phyloP scores from a whole-genome alignment of 306 rosid species.

The Dalbergia cochinchinensis region DNA sequence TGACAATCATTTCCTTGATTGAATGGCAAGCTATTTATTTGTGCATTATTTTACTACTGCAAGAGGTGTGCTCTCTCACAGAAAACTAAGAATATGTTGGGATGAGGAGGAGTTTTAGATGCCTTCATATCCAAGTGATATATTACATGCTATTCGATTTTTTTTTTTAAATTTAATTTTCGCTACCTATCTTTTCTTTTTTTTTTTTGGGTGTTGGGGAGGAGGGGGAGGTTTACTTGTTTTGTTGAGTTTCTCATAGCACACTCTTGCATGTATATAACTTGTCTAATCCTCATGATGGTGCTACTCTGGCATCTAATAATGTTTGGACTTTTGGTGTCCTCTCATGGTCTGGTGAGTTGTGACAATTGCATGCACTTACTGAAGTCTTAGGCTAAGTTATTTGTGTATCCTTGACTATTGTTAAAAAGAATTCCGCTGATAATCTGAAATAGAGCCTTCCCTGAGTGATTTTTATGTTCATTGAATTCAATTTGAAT shows the following conservation, averaged over 20 bases:
- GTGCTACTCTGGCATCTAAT: slow-evolving; percentile 10
- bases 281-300: slow-evolving; percentile 17
- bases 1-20: not conserved
- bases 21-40: not conserved
- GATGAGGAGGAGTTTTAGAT: not conserved
- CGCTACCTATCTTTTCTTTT: not conserved
- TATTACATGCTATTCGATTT: slow-evolving; percentile 3
- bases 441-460: not conserved
- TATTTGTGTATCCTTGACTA: slow-evolving; percentile 10
- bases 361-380: not conserved
- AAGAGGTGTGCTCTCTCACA: not conserved
- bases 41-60: not conserved
- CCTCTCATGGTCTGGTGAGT: not conserved
- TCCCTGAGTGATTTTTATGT: slow-evolving; percentile 22
- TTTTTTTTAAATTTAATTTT: not conserved
- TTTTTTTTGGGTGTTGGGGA: no score
- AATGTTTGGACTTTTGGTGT: slow-evolving; percentile 1
- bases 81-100: not conserved
- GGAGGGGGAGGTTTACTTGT: not conserved
- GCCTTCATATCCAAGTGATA: slow-evolving; percentile 3
- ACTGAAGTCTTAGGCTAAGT: not conserved
- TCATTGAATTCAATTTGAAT: slow-evolving; percentile 22
- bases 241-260: slow-evolving; percentile 29
- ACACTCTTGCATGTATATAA: slow-evolving; percentile 20
- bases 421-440: slow-evolving; percentile 21